Percentiles rank a stretch among this genome's conserved stretches.
phyloP scores from a whole-genome alignment of 208 protist species.

The Giardia duodenalis region DNA sequence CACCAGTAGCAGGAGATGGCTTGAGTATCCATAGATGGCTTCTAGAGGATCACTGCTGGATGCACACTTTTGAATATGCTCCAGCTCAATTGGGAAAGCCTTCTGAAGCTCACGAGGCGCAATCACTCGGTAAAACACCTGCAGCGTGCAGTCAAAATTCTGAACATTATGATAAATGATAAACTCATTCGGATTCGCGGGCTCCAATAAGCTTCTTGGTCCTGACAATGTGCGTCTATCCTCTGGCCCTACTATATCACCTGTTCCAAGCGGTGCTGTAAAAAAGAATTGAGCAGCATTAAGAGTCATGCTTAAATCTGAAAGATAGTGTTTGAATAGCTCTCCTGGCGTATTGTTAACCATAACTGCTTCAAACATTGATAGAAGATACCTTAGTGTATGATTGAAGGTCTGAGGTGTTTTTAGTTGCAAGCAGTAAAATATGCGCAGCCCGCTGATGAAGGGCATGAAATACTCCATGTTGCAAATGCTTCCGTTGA shows the following conservation, averaged over 20 bases:
- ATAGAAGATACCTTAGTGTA: too few relatives aligned
- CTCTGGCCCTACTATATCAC: not conserved
- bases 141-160: not conserved
- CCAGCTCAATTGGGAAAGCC: not conserved
- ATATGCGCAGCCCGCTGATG: too few relatives aligned
- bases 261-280: not conserved
- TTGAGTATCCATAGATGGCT: not conserved
- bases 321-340: not conserved
- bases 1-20: not conserved
- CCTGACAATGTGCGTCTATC: not conserved
- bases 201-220: not conserved
- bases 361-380: too few relatives aligned
- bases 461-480: too few relatives aligned
- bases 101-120: not conserved
- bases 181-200: not conserved
- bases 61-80: not conserved
- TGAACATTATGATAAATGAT: not conserved
- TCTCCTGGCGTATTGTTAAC: too few relatives aligned
- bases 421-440: too few relatives aligned
- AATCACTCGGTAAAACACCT: not conserved
- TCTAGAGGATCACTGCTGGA: not conserved
- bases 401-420: too few relatives aligned
- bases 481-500: too few relatives aligned
- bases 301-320: not conserved
- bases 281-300: not conserved